Evolutionary conservation across 2,329 filamentous ascomycete genomes (phyloP), one percentile per base, ranked within the genome.

Genomic region (Colletotrichum sidae): DNA sequence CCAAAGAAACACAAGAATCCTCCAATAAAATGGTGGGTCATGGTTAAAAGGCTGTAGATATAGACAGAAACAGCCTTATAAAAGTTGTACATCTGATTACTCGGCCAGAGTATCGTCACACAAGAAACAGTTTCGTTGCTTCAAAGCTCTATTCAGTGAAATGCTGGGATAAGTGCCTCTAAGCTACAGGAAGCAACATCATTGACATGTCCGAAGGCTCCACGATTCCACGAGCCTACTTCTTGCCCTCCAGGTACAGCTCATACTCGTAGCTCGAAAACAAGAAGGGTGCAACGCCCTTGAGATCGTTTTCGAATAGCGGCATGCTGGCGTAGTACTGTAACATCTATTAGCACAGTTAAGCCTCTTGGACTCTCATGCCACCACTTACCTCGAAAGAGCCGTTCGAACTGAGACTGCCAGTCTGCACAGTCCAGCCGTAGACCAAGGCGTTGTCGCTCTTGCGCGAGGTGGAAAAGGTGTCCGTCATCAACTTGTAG

Each of bases 381-480:
- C 4, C 12, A 3, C 49, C 8, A 65, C 78, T 75, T 69, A 84
- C 83, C 75, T 85, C 74, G 51, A 74, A 77, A 2, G 68, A 68
- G 6, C 75, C 76, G 38, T 72, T 76, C 50, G 75, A 77, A 67
- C 76, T 77, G 49, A 77, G 65, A 47, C 75, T 77, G 54, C 76
- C 76, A 4, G 76, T 76, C 33, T 75, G 60, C 12, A 77, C 76
- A 3, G 75, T 77, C 35, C 75, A 75, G 17, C 76, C 74, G 17
- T 74, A 75, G 6, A 70, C 67, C 51, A 85, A 68, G 2, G 80
- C 81, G 0, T 82, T 82, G 68, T 85, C 81, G 15, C 77, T 75
- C 42, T 80, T 78, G 25, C 79, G 67, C 3, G 59, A 75, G 25
- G 79, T 76, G 5, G 86, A 80, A 64, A 84, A 84, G 6, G 78